Conservation (phyloP, 176 grass and related monocot genomes). For the Chrysopogon serrulatus region DNA sequence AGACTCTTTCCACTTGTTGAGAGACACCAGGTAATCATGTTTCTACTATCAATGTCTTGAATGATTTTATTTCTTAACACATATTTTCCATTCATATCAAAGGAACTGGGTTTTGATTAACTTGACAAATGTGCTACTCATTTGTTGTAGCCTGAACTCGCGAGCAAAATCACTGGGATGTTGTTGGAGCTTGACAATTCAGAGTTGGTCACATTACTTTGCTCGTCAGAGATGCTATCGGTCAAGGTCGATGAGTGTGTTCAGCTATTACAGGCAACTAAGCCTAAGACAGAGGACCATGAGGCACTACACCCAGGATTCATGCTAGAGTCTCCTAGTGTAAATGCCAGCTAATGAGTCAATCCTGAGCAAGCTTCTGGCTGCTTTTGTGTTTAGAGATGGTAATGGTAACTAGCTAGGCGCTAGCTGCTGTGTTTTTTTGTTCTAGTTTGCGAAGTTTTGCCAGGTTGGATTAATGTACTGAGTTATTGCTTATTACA, state of each 20-base stretch:
- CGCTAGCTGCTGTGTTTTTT: background rate
- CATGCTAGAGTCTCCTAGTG: conserved; percentile 29
- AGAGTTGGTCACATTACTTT: conserved; percentile 40
- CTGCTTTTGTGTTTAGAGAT: background rate
- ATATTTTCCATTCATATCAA: background rate
- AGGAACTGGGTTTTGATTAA: background rate
- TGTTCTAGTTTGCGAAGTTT: background rate
- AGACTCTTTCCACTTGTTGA: conserved; percentile 58
- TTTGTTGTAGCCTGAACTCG: conserved; percentile 44
- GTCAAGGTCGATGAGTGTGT: conserved; percentile 59
- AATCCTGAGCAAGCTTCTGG: background rate
- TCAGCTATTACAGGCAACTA: conserved; percentile 34
- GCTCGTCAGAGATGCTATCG: conserved; percentile 47
- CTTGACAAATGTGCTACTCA: background rate
- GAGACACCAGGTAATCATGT: conserved; percentile 43
- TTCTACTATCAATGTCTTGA: background rate
- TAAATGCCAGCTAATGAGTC: conserved; percentile 34
- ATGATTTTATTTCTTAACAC: background rate
- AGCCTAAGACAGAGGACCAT: conserved; percentile 43
- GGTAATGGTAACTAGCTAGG: conserved; percentile 1
- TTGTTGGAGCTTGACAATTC: conserved; percentile 62
- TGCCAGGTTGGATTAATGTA: background rate
- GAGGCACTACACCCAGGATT: conserved; percentile 36
- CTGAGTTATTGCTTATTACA: conserved; percentile 16
- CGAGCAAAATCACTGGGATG: conserved; percentile 75